Base-by-base conservation (phyloP, 805 yeast genomes). In the Zygosaccharomyces gambellarensis region DNA sequence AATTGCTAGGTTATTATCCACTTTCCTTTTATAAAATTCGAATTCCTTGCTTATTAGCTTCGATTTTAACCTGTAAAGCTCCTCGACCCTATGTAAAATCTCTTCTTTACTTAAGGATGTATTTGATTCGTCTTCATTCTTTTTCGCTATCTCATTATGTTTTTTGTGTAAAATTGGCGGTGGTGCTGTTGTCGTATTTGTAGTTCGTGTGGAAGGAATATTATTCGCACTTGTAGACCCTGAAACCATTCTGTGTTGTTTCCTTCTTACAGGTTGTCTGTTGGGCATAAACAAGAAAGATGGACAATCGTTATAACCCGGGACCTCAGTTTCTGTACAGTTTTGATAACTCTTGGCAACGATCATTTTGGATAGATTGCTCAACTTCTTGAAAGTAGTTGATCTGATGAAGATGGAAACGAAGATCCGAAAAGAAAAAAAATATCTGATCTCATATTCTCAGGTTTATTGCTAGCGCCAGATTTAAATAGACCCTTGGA, bases 241-340 rank as follows among this genome's bases (percentile, higher is more conserved):
- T 4, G 55, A 40, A 2, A 48, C 43, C 6, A 62, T 34, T 31
- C 43, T 36, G 32, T 52, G 49, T 48, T 55, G 27, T 62, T 63
- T 41, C 58, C 52, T 42, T 46, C 64, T 50, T 10, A 48, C 47
- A 9, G 52, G 29, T 12, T 52, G 52, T 22, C 47, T 48, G 22
- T 45, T 45, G 5, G 58, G 52, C 23, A 58, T 58, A 44, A 61
- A 63, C 25, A 68, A 39, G 39, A 65, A 64, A 1, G 67, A 57
- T 0, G 76, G 76, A 52, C 76, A 72, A 54, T 73, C 77, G 52
- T 73, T 73, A 49, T 72, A 73, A 1, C 76, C 76, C 3, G 65
- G 57, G n/a, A 73, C 68, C 42, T 72, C 71, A 2, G 72, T 60
- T 51, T 72, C 76, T 5, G 66, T 39, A 31, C 75, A 70, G 52